A percentile compares a stretch with the other conserved stretches of the same genome.
phyloP scores from a whole-genome alignment of 1,284 basidiomycete species.

The Meripilus lineatus region DNA sequence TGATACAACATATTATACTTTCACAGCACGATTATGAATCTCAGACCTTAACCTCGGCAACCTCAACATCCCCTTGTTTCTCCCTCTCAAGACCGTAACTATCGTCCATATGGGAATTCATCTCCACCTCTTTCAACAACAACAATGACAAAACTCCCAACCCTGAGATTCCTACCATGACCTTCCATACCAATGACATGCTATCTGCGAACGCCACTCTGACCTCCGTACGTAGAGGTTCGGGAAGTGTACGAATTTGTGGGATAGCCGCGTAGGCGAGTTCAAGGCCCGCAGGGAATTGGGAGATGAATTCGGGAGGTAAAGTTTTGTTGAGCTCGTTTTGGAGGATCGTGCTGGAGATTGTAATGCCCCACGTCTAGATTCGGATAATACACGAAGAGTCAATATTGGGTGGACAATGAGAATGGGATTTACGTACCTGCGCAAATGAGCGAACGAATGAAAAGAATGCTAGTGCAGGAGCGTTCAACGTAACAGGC shows the following conservation, averaged over 20 bases:
- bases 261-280: slow-evolving; percentile 11
- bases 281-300: slow-evolving; percentile 6
- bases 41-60: too few species aligned
- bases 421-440: slow-evolving; percentile 4
- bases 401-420: neutral
- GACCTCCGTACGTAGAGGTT: slow-evolving; percentile 7
- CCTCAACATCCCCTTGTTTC: too few species aligned
- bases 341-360: slow-evolving; percentile 16
- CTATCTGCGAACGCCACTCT: slow-evolving; percentile 6
- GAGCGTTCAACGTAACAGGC: slow-evolving; percentile 22
- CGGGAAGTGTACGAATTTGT: slow-evolving; percentile 1
- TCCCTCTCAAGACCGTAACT: slow-evolving; percentile 6
- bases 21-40: too few species aligned
- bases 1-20: too few species aligned
- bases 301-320: slow-evolving; percentile 1
- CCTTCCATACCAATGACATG: slow-evolving; percentile 7
- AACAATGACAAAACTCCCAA: neutral
- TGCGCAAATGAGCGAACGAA: slow-evolving; percentile 27
- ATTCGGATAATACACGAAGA: too few species aligned
- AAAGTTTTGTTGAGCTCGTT: slow-evolving; percentile 10
- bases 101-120: slow-evolving; percentile 9
- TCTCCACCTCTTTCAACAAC: slow-evolving; percentile 9
- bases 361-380: slow-evolving; percentile 19
- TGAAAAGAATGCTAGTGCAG: slow-evolving; percentile 27
- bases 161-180: slow-evolving; percentile 8